A percentile compares a stretch with the other conserved stretches of the same genome.
Evolutionary conservation across 306 rosid species (phyloP).

Genomic region (Trifolium pratense): DNA sequence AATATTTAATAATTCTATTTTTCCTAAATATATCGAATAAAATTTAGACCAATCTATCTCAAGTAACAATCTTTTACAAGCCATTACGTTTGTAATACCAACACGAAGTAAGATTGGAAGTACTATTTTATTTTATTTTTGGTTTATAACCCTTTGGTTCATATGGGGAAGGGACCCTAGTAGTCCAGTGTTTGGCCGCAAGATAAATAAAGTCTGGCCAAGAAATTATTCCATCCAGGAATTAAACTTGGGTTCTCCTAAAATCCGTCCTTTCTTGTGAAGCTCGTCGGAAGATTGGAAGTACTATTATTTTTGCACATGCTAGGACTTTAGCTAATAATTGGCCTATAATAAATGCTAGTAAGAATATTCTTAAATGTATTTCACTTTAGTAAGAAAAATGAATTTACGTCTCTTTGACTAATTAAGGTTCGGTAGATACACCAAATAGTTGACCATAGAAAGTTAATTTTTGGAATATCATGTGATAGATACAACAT

Average conservation of each 20-base stretch:
- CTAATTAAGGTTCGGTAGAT: constrained; percentile 34
- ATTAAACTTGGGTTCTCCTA: no score
- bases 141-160: no score
- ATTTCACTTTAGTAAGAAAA: not conserved
- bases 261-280: no score
- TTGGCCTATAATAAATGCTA: constrained; percentile 23
- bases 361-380: constrained; percentile 37
- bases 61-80: constrained; percentile 10
- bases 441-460: constrained; percentile 40
- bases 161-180: no score
- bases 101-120: constrained; percentile 5
- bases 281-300: no score
- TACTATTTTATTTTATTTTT: no score
- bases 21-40: not conserved
- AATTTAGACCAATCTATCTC: not conserved
- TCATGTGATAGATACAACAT: no score
- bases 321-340: constrained; percentile 35
- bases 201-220: no score
- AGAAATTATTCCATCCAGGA: no score
- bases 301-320: constrained; percentile 38
- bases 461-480: no score
- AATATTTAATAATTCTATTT: constrained; percentile 20
- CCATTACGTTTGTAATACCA: constrained; percentile 8
- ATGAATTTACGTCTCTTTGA: no score
- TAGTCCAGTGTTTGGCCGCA: no score